phyloP scores from a whole-genome alignment of 768 basidiomycete species.

The Amanita brunnescens region DNA sequence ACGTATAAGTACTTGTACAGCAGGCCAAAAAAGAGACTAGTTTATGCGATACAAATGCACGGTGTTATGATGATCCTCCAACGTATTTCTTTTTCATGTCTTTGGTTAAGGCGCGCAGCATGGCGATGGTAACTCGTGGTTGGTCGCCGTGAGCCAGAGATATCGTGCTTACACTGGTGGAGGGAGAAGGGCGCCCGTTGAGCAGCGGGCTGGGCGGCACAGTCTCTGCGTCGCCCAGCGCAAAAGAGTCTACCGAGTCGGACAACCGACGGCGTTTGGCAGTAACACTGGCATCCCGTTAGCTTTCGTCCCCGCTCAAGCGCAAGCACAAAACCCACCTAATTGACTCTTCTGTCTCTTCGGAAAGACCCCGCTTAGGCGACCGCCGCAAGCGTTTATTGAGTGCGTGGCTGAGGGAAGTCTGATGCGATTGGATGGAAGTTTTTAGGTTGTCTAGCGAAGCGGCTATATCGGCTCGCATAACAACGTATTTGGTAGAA shows the following conservation, averaged over 20 bases:
- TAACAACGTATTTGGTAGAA: conserved; percentile 18
- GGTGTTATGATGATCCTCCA: not conserved
- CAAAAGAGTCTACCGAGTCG: conserved; percentile 21
- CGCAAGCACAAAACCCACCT: conserved; percentile 24
- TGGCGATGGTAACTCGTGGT: conserved; percentile 43
- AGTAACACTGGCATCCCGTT: conserved; percentile 7
- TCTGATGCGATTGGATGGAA: conserved; percentile 24
- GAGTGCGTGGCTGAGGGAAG: conserved; percentile 28
- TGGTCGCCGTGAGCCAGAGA: conserved; percentile 25
- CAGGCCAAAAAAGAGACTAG: not conserved
- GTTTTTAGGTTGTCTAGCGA: conserved; percentile 24
- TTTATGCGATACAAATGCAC: not conserved
- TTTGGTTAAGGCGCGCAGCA: conserved; percentile 53
- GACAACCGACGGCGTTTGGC: conserved; percentile 39
- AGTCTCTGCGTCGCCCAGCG: conserved; percentile 23
- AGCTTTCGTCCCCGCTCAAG: not conserved
- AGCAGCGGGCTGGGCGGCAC: conserved; percentile 24
- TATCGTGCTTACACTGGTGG: conserved; percentile 36
- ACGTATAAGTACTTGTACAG: conserved; percentile 6
- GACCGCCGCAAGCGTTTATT: conserved; percentile 35
- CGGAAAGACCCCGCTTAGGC: conserved; percentile 37
- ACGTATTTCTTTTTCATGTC: conserved; percentile 44
- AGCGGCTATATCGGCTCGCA: conserved; percentile 22
- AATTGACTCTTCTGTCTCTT: conserved; percentile 26
- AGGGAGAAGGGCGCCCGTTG: conserved; percentile 32